phyloP scores from a whole-genome alignment of 2,329 filamentous ascomycete species.

The Pseudogymnoascus sp. region DNA sequence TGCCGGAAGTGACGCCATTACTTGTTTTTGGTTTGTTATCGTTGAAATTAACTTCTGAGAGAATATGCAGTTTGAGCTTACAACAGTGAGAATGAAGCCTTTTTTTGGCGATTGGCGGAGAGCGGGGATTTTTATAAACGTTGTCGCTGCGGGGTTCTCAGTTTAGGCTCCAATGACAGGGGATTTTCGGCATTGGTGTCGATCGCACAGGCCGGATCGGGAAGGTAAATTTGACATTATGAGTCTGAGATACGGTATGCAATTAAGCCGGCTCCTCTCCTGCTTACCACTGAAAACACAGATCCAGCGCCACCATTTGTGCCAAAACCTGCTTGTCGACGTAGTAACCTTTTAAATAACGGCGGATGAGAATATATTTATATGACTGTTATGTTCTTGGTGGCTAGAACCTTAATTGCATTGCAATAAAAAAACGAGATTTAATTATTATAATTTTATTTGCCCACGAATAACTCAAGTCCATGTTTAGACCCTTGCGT shows the following conservation, averaged over 20 bases:
- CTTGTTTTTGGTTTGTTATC: neutral
- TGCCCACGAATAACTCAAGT: too few species aligned
- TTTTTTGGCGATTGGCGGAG: neutral
- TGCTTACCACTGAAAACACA: neutral
- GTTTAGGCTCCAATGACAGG: neutral
- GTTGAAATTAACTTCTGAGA: neutral
- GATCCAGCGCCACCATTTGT: neutral
- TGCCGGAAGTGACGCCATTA: constrained; percentile 12
- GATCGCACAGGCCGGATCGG: neutral
- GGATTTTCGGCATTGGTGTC: neutral
- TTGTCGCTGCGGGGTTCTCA: neutral
- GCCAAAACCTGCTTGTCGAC: neutral
- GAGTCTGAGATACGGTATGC: neutral
- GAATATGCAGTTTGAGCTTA: neutral
- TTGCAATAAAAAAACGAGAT: too few species aligned
- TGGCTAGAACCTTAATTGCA: too few species aligned
- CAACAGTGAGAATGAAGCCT: neutral
- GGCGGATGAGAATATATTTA: too few species aligned
- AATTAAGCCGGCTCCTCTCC: neutral
- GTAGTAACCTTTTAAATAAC: neutral
- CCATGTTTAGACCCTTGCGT: too few species aligned
- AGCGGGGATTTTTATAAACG: neutral
- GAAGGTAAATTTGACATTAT: neutral
- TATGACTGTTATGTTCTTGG: too few species aligned
- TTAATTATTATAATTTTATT: too few species aligned